Base-by-base conservation (phyloP, 2,329 filamentous ascomycete species). In the Chaetomium sp. region DNA sequence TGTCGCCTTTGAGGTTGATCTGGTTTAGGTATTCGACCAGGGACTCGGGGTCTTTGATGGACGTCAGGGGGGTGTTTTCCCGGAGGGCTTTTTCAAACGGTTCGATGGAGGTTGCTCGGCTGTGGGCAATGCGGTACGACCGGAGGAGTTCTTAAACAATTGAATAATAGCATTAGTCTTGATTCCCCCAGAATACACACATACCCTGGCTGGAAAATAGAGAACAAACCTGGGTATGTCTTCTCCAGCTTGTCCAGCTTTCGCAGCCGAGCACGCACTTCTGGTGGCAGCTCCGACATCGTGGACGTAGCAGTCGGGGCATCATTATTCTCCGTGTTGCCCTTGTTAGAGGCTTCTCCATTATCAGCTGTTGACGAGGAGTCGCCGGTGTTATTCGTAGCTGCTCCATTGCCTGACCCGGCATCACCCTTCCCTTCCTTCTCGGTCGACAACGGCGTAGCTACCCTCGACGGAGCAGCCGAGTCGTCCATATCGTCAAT, bases 21-120 rank as follows among this genome's bases (percentile, higher is more conserved):
- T 96, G 90, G 63, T 87, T 90, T 34, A 99, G 78, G 66, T 96
- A 99, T 71, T 97, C 92, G 6, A 91, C 81, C 37, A 99, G 77
- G 2, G 91, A 87, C 52, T 84, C 82, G 0, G 92, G 89, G 57
- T 99, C 94, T 63, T 78, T 80, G 64, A 99, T 96, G 12, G 90
- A 92, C 4, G 89, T 88, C 38, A 97, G 76, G 2, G 94, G 92
- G 0, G 94, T 99, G 65, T 95, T 89, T 68, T 99, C 94, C 64
- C 90, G 89, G 6, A 99, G 78, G 0, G 88, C 86, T 53, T 89
- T 86, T 72, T 99, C 94, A 69, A 99, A 99, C 0, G 90, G 88
- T 67, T 97, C 94, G 66, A 97, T 95, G 2, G 88, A 84, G 10
- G 88, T 84, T 43, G 91, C 89, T 51, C 91, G 85, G 55, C 88